Evolutionary conservation across 306 rosid species (phyloP), one percentile per base, ranked within the genome.

Genomic region (Castanea mollissima): DNA sequence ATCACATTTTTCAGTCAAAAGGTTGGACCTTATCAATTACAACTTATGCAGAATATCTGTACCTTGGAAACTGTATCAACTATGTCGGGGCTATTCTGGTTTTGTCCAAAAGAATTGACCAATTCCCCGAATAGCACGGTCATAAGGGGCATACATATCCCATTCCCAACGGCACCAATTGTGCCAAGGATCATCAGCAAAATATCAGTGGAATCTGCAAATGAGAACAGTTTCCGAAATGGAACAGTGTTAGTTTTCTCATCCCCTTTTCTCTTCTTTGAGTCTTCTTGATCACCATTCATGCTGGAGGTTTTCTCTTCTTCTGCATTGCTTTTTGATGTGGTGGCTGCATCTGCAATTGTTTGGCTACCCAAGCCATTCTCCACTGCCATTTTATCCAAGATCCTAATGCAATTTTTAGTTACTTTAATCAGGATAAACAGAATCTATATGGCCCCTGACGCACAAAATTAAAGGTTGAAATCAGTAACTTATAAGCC

Each of bases 141-240:
- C 98, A 94, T 92, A 54, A 92, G 74, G 70, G 97, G 97, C 88
- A 89, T 58, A 41, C 86, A 83, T 73, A 68, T 0, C 2, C 98
- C 98, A 70, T 94, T 94, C 34, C 94, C 98, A 32, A 90, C 8
- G 67, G 93, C 97, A 51, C 97, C 98, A 51, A 90, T 41, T 21
- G 88, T 86, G 46, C 98, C 98, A 38, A 76, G 13, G 3, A 44
- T 14, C 97, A 94, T 94, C 82, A 94, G 64, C 11, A 87, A 20
- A 51, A 80, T 46, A 79, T 94, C 98, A 71, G 87, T 74, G 38
- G 88, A 83, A 83, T 94, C 97, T 25, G 98, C 94, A 78, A 92
- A 94, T 18, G 91, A 27, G 89, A 94, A 94, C 57, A 94, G 85
- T 83, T 74, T 94, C 54, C 74, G 73, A 87, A 90, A 92, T 4